phyloP scores from a whole-genome alignment of 257 asterid species.

The Thymus mandschuricus region DNA sequence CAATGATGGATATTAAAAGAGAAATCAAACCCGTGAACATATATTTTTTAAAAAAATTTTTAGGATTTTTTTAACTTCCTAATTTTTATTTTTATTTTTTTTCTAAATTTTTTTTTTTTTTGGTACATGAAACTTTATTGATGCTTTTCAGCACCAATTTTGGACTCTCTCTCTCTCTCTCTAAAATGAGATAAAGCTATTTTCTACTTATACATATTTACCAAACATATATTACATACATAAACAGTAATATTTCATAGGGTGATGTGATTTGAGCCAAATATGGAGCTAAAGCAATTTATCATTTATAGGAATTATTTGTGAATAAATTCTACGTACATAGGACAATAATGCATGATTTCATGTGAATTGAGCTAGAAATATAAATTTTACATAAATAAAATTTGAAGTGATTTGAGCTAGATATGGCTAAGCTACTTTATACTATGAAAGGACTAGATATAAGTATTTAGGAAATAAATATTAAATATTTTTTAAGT shows the following conservation, averaged over 20 bases:
- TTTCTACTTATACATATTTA: no score
- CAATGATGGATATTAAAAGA: slow-evolving; percentile 18
- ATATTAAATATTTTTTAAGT: no score
- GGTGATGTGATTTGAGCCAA: no score
- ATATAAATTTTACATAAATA: no score
- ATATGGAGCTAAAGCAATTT: no score
- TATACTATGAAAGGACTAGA: no score
- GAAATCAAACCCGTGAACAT: slow-evolving; percentile 32
- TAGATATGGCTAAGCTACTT: no score
- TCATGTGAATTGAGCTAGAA: neutral
- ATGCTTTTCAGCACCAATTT: slow-evolving; percentile 26
- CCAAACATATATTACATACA: no score
- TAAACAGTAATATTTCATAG: no score
- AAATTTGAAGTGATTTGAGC: no score
- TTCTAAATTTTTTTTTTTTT: neutral
- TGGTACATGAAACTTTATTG: neutral
- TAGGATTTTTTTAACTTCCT: slow-evolving; percentile 5
- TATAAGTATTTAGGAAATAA: no score
- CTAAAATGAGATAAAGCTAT: neutral
- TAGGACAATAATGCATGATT: neutral
- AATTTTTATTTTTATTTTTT: neutral
- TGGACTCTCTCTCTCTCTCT: slow-evolving; percentile 6
- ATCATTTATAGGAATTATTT: neutral
- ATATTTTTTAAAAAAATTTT: neutral
- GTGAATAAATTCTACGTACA: neutral